A percentile compares a stretch with the other conserved stretches of the same genome.
Evolutionary conservation across 352 stramenopile genomes (phyloP).

Genomic region (Phytophthora fragariaefolia): DNA sequence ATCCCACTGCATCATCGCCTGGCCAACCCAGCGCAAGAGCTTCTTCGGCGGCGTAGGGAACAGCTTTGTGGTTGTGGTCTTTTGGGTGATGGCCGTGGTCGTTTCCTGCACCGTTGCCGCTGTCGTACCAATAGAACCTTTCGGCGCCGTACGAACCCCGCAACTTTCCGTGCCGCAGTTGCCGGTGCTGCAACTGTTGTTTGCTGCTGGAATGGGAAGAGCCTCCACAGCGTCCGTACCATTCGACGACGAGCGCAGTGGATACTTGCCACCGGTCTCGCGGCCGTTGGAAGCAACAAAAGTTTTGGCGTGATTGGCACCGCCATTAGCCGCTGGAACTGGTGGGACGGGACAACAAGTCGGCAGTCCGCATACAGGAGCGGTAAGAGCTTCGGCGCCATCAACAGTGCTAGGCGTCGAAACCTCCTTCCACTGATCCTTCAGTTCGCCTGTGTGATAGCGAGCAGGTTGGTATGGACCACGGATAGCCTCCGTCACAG

Average conservation of each 20-base stretch:
- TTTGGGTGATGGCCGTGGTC: constrained; percentile 49
- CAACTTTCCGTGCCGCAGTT: constrained; percentile 30
- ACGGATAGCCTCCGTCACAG: constrained; percentile 34
- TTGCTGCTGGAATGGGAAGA: not conserved
- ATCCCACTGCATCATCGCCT: constrained; percentile 95
- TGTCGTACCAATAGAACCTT: constrained; percentile 22
- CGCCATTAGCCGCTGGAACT: constrained; percentile 19
- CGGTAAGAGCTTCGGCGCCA: too few species aligned
- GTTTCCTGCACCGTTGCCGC: constrained; percentile 46
- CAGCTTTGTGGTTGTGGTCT: constrained; percentile 55
- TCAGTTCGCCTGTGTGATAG: constrained; percentile 51
- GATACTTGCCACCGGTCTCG: constrained; percentile 61
- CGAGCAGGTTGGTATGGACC: constrained; percentile 60
- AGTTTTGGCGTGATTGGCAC: constrained; percentile 24
- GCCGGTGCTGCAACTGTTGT: constrained; percentile 27
- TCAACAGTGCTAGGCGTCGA: constrained; percentile 2
- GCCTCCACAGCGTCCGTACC: constrained; percentile 17
- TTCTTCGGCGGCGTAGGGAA: constrained; percentile 84
- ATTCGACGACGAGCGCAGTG: constrained; percentile 42
- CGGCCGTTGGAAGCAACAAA: constrained; percentile 30
- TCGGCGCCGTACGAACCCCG: constrained; percentile 18
- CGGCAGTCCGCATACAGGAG: constrained; percentile 16
- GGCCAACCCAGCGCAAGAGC: constrained; percentile 71
- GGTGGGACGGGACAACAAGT: constrained; percentile 29
- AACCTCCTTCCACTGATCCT: constrained; percentile 50